These are phyloP conservation scores for Cylindrotheca fusiformis DNA, from an alignment of 108 stramenopile genomes.

Conservation along the genomic window DNA sequence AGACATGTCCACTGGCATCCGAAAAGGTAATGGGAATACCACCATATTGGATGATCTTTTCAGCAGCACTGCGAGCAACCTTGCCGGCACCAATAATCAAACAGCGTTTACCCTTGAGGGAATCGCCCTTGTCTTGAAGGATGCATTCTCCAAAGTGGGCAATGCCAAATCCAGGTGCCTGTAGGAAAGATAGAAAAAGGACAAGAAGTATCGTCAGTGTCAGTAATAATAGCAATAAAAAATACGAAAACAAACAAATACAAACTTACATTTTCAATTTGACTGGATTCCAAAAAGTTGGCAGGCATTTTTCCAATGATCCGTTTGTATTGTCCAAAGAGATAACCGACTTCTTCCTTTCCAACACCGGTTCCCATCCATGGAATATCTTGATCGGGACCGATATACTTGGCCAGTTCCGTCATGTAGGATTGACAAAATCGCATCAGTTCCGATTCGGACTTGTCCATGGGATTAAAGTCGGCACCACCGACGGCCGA, in stretches of 20 bases:
- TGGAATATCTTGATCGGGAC: constrained; percentile 90
- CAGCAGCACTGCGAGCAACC: constrained; percentile 88
- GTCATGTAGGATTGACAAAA: constrained; percentile 99
- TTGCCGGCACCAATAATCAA: constrained; percentile 93
- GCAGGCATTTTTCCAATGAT: constrained; percentile 64
- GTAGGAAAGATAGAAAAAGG: constrained; percentile 4
- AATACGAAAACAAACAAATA: neutral
- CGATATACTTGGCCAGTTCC: constrained; percentile 95
- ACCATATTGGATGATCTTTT: constrained; percentile 90
- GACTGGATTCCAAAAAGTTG: constrained; percentile 49
- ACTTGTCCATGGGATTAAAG: constrained; percentile 93
- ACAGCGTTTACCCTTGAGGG: constrained; percentile 92
- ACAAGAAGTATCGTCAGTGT: constrained; percentile 6
- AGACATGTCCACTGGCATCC: constrained; percentile 92
- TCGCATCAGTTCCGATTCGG: constrained; percentile 93
- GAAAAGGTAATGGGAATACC: constrained; percentile 94
- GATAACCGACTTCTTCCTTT: constrained; percentile 90
- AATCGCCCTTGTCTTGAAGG: constrained; percentile 82
- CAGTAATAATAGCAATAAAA: no score
- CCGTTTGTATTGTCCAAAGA: constrained; percentile 98
- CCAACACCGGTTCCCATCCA: constrained; percentile 92
- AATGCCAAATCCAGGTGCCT: constrained; percentile 93
- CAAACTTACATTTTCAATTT: constrained; percentile 22
- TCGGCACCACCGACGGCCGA: constrained; percentile 94
- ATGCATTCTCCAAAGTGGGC: constrained; percentile 91